Evolutionary conservation across 2,329 filamentous ascomycete species (phyloP), one percentile per base, ranked within the genome.

Genomic region (Pseudogymnoascus pannorum): DNA sequence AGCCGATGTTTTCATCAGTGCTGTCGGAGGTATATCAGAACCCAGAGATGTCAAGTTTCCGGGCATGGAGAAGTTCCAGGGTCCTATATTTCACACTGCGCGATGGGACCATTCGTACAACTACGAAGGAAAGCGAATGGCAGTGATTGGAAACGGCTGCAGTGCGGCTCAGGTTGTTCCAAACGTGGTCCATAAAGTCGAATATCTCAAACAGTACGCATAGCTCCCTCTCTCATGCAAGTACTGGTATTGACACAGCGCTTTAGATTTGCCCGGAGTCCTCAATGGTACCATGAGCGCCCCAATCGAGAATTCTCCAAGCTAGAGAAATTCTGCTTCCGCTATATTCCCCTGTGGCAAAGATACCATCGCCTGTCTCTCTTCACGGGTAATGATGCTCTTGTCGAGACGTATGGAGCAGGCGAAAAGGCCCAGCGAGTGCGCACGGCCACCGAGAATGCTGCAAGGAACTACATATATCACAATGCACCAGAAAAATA

Each of bases 281-380:
- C 66, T 0, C 72, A 74, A 60, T 74, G 72, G 72, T 72, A 72
- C 61, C 69, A 73, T 59, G 72, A 70, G 61, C 64, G 72, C 7
- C 72, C 70, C n/a, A 74, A 74, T 61, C 66, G 65, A 2, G 14
- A 62, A 14, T 72, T 70, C 62, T 69, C 68, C 1, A 48, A 48
- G 2, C 64, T 70, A 31, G 68, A 72, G 58, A 73, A 70, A 40
- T 70, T 64, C 60, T 64, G 64, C 24, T 71, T 73, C 62, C 62
- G 63, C n/a, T 64, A 66, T 40, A 61, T 70, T 40, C 66, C 68
- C 3, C 60, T 69, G 14, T 69, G 63, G 65, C 60, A 67, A 59
- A 59, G 64, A 38, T 62, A 62, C 29, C 57, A 64, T 36, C 63
- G 69, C 18, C 36, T 70, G 9, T 61, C 57, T 2, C 16, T 70